phyloP scores from a whole-genome alignment of 192 early-diverging fungal species.

The Paraglomus brasilianum region DNA sequence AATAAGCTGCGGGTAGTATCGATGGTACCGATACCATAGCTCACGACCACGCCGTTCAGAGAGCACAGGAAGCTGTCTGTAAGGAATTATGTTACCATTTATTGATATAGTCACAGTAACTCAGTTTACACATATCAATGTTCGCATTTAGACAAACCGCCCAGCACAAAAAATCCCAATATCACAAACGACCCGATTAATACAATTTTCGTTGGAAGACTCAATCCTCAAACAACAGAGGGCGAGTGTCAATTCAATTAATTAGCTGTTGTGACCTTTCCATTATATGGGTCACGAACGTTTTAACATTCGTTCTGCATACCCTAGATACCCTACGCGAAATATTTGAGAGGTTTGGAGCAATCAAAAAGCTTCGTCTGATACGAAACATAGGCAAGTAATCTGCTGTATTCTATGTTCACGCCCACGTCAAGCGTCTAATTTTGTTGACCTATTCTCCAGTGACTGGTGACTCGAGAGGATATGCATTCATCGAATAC shows the following conservation, averaged over 20 bases:
- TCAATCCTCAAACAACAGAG: constrained; percentile 42
- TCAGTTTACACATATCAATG: no score
- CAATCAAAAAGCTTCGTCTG: constrained; percentile 24
- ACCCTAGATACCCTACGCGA: constrained; percentile 31
- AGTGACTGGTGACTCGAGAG: constrained; percentile 41
- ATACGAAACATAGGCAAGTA: constrained; percentile 33
- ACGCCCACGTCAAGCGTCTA: not conserved
- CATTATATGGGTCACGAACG: no score
- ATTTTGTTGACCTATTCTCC: not conserved
- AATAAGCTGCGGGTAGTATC: constrained; percentile 39
- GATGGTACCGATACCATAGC: constrained; percentile 40
- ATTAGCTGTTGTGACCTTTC: no score
- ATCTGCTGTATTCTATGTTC: not conserved
- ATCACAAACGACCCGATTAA: constrained; percentile 33
- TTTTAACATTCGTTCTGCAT: not conserved
- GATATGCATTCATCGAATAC: constrained; percentile 42
- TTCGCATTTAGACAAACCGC: constrained; percentile 33
- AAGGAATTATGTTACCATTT: not conserved
- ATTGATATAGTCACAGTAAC: not conserved
- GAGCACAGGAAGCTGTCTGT: constrained; percentile 37
- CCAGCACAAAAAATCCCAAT: constrained; percentile 5
- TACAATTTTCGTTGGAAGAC: constrained; percentile 41
- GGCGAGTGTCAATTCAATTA: no score
- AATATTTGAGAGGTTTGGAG: constrained; percentile 36
- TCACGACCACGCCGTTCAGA: constrained; percentile 40